Conservation (phyloP, 169 alveolate species). For the Cryptosporidium baileyi region DNA sequence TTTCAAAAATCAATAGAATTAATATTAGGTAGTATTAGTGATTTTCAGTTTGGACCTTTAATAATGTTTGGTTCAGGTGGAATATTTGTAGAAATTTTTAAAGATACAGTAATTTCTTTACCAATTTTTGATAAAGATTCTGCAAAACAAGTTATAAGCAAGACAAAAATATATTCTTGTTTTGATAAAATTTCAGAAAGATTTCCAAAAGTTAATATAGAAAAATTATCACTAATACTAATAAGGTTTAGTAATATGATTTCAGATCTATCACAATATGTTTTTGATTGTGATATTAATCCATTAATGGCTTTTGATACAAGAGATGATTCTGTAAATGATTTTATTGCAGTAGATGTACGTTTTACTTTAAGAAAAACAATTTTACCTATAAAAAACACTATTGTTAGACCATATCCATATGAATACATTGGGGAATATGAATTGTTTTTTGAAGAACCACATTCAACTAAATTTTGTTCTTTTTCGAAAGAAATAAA, state of each 20-base stretch:
- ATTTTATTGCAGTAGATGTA: not conserved
- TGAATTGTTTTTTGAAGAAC: no score
- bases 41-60: conserved; percentile 78
- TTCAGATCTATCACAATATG: conserved; percentile 64
- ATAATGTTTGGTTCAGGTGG: conserved; percentile 83
- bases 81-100: conserved; percentile 77
- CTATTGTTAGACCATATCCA: not conserved
- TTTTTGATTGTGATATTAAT: conserved; percentile 71
- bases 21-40: conserved; percentile 75
- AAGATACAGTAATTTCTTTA: conserved; percentile 74
- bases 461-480: not conserved
- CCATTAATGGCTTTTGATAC: conserved; percentile 37
- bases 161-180: conserved; percentile 70
- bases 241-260: conserved; percentile 62
- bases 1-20: conserved; percentile 72
- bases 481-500: not conserved
- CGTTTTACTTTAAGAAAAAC: not conserved
- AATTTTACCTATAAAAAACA: not conserved
- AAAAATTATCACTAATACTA: conserved; percentile 46
- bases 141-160: conserved; percentile 63
- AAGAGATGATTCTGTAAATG: not conserved
- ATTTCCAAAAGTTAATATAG: conserved; percentile 58
- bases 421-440: not conserved
- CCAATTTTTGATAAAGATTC: conserved; percentile 67
- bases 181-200: conserved; percentile 60